Evolutionary conservation across 2,329 filamentous ascomycete species (phyloP), one percentile per base, ranked within the genome.

Genomic region (Zelopaecilomyces penicillatus): DNA sequence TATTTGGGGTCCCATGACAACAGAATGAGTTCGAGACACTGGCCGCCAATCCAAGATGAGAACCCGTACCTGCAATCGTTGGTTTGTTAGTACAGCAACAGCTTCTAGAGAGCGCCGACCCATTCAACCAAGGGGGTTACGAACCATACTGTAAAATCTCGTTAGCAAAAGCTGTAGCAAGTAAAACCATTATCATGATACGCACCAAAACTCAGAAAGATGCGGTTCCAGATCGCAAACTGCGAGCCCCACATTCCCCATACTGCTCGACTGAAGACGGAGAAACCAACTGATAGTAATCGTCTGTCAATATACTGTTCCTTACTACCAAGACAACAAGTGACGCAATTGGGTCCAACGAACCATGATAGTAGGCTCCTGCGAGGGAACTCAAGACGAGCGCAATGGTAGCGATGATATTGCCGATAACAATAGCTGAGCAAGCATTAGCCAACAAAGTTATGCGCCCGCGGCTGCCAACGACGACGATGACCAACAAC

Each of bases 31-130:
- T 71, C 69, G 44, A 71, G 50, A 40, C 68, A 71, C 52, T 69
- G 60, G 3, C 69, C 69, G 9, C 70, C 70, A 35, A 71, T 65
- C 65, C 68, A 73, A 4, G 68, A 64, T 42, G 70, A 68, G 45
- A 71, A 69, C 11, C 62, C 67, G 42, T 68, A 67, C 65, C 64
- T 64, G 28, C 39, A 34, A 37, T 2, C 7, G 5, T 36, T 4
- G 19, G 35, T 42, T 9, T 3, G 27, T 31, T 19, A 40, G 38
- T 30, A 31, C 26, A 45, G 19, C 19, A 19, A 19, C 19, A 19
- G 19, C 19, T 19, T 19, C 19, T 19, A 19, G 19, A 19, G 19
- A 19, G 19, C 19, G 19, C 19, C 19, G 19, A 19, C 19, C 19
- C 19, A 19, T 19, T 19, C 19, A 19, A 19, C 19, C 10, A 26